Evolutionary conservation across 1,139 yeast species (phyloP), one percentile per base, ranked within the genome.

Genomic region (Candida buenavistaensis): DNA sequence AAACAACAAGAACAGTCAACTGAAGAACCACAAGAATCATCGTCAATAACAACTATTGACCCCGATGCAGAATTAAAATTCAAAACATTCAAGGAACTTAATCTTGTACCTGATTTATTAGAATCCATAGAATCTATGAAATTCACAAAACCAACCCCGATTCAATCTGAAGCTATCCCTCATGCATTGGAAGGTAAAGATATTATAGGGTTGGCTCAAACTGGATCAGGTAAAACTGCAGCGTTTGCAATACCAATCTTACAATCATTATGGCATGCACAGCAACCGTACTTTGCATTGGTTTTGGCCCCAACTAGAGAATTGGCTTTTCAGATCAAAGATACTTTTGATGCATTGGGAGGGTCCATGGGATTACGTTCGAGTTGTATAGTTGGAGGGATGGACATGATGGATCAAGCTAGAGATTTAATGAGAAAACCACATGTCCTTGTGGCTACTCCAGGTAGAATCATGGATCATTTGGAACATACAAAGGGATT

Each of bases 381-480:
- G 21, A 82, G 81, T 3, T 90, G 95, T 43, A 77, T 92, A 44
- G 96, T 92, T 26, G 98, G 98, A 47, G 99, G 99, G 45, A 92
- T 92, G 94, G 96, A 88, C 54, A 86, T 87, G 87, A 88, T 92
- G 94, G 95, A 89, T 51, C 99, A 92, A 61, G 94, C 97, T 1
- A 73, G 95, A 45, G 96, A 94, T 46, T 71, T 92, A 48, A 84
- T 88, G 82, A 75, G 95, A 47, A 89, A 88, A 54, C 98, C 98
- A 2, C 98, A 92, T 54, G 75, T 92, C 30, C 75, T 92, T 37
- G 96, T 92, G 39, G 97, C 97, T 14, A 92, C 99, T 0, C 72
- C 72, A 1, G 68, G 68, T 25, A 76, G 99, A 57, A 71, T 92
- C 39, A 79, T 90, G 80, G 98, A 92, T 59, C 98, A 92, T 66